These are phyloP conservation scores for Thyridium curvatum DNA, from an alignment of 2,329 filamentous ascomycete species.

Conservation along the genomic window DNA sequence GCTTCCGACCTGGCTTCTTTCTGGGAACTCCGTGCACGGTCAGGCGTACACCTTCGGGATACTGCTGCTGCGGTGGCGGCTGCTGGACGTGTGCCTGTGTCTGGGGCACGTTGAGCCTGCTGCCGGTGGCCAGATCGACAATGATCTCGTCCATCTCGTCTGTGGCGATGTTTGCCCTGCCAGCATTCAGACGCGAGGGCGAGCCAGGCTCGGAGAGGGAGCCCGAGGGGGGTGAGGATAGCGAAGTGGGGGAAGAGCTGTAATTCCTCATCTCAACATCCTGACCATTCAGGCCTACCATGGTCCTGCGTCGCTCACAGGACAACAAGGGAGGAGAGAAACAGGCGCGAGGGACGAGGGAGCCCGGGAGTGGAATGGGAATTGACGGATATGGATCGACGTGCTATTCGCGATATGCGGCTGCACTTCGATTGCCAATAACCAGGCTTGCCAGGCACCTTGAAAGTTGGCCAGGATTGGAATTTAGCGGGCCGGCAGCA, in stretches of 20 bases:
- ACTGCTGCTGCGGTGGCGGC: slow-evolving; percentile 21
- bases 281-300: not conserved
- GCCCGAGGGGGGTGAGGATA: slow-evolving; percentile 46
- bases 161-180: slow-evolving; percentile 20
- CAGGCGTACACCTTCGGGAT: slow-evolving; percentile 38
- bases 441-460: too few relatives aligned
- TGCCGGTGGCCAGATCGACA: slow-evolving; percentile 29
- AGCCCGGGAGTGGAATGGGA: too few relatives aligned
- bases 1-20: slow-evolving; percentile 61
- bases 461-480: too few relatives aligned
- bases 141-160: slow-evolving; percentile 43
- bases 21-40: slow-evolving; percentile 53
- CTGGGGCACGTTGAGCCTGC: not conserved
- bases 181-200: slow-evolving; percentile 28
- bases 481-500: too few relatives aligned
- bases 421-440: too few relatives aligned
- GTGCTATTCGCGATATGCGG: too few relatives aligned
- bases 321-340: too few relatives aligned
- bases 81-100: slow-evolving; percentile 18
- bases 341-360: too few relatives aligned
- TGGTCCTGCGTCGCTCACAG: too few relatives aligned
- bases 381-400: too few relatives aligned
- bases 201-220: slow-evolving; percentile 43
- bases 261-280: slow-evolving; percentile 26
- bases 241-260: slow-evolving; percentile 40